A percentile compares a stretch with the other conserved stretches of the same genome.
phyloP scores from a whole-genome alignment of 2,329 filamentous ascomycete genomes.

The Herpotrichia juniperi region DNA sequence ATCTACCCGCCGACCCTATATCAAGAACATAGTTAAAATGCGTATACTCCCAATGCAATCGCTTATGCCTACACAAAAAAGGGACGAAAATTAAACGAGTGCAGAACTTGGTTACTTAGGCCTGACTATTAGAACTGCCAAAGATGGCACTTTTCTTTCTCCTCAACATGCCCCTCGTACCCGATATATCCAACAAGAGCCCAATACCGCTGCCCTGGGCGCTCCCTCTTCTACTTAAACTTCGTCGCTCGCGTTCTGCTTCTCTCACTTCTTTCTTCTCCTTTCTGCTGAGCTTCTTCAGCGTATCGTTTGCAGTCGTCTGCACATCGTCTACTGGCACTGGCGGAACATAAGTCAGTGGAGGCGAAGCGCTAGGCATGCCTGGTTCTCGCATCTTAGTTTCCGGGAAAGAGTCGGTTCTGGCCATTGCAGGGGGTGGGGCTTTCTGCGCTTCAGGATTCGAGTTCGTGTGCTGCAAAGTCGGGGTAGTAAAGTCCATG shows the following conservation, averaged over 20 bases:
- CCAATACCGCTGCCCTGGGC: conserved; percentile 14
- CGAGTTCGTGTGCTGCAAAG: conserved; percentile 11
- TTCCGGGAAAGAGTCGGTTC: conserved; percentile 21
- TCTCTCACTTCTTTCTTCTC: conserved; percentile 13
- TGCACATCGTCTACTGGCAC: conserved; percentile 7
- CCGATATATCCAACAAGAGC: conserved; percentile 34
- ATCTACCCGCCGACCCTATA: too few species aligned
- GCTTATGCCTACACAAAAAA: not conserved
- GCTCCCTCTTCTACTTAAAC: conserved; percentile 27
- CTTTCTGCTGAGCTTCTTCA: conserved; percentile 12
- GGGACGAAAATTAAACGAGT: not conserved
- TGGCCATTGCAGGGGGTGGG: not conserved
- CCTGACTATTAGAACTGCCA: not conserved
- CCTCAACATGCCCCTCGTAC: conserved; percentile 37
- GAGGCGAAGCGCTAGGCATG: conserved; percentile 10
- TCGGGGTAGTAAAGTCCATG: conserved; percentile 2
- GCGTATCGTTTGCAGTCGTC: not conserved
- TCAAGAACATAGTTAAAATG: too few species aligned
- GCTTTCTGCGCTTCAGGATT: conserved; percentile 9
- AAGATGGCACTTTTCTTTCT: conserved; percentile 15
- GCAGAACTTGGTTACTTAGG: not conserved
- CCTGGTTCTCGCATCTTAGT: not conserved
- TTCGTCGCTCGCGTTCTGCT: conserved; percentile 7
- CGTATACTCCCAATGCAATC: too few species aligned
- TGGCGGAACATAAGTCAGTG: conserved; percentile 13